Base-by-base conservation (phyloP, 441 rosid species). In the Aleurites moluccanus region DNA sequence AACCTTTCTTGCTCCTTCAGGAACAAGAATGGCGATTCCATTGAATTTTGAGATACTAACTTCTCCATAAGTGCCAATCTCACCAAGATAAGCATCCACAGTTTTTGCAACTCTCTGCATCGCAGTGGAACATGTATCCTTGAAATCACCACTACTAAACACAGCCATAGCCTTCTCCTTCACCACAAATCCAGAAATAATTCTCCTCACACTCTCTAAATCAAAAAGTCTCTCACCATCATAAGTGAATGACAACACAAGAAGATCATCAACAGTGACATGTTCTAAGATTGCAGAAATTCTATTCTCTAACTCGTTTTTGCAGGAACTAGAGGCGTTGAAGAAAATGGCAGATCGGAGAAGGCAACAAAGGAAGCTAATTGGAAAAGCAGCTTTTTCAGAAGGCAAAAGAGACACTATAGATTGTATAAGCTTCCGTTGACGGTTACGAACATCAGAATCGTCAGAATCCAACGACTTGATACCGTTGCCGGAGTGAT, bases 281-380 rank as follows among this genome's bases (percentile, higher is more conserved):
- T 90, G 98, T 28, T 94, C 97, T 2, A 94, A 80, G 6, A 94
- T 83, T 0, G 79, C 78, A 0, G 93, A 83, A 77, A 94, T 85
- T 14, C 89, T 89, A 45, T 87, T 94, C 86, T 94, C 97, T 2
- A 91, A 88, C 87, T 91, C 96, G 71, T 82, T 86, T 81, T 83
- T 90, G 84, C 91, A 86, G 10, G 86, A 49, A 7, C 45, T 53
- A 0, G 92, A 87, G 53, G 96, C 82, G 52, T 82, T 83, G 64
- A 92, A 88, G 74, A 80, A 94, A 73, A 85, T 86, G 7, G 97
- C 90, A 0, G 92, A 85, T 11, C 97, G 97, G 77, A 94, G 93
- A 63, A 94, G 91, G 78, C 97, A 92, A 61, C 94, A 92, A 65
- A 94, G 88, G 88, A 92, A 94, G 52, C 89, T 89, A 72, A 90